Base-by-base conservation (phyloP, 768 basidiomycete genomes). In the Boletus subcaerulescens region DNA sequence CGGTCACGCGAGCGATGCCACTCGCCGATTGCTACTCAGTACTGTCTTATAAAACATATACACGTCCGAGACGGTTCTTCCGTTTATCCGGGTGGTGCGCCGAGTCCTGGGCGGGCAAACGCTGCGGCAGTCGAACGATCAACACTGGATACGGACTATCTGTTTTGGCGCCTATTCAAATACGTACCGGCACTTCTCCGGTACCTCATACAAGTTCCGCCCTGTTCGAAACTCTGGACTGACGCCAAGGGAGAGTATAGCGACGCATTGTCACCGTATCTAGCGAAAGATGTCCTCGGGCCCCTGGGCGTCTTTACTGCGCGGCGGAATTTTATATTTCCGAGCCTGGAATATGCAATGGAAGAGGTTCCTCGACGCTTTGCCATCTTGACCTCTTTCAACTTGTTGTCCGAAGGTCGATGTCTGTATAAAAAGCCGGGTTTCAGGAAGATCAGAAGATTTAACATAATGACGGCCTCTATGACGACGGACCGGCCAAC, bases 401-500 rank as follows among this genome's bases (percentile, higher is more conserved):
- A 15, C 8, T 39, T n/a, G 13, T 17, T 13, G 18, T 9, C 33
- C 20, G 8, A 31, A 24, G 32, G 0, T 48, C 32, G 38, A 47
- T n/a, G 9, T 5, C 44, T 44, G 40, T n/a, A 13, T 20, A 13
- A 24, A 36, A 36, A 39, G n/a, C 38, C 38, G 17, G 6, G 31
- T 38, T 48, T 42, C 46, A 45, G 40, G 53, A 31, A 31, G 20
- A 47, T 38, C 47, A 40, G 36, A 22, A 57, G 39, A 35, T 18
- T 9, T 31, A 20, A 18, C 40, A 15, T 14, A 13, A 35, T 17
- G 5, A 12, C 12, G 38, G 45, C 31, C 39, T 26, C 50, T 53
- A 60, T 64, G 48, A 33, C 46, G 45, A 62, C 41, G 26, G 24
- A 4, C 24, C n/a, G 18, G 22, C 31, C 33, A 33, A 35, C 17